Evolutionary conservation across 2,329 filamentous ascomycete genomes (phyloP).

Genomic region (Cercospora nicotianae): DNA sequence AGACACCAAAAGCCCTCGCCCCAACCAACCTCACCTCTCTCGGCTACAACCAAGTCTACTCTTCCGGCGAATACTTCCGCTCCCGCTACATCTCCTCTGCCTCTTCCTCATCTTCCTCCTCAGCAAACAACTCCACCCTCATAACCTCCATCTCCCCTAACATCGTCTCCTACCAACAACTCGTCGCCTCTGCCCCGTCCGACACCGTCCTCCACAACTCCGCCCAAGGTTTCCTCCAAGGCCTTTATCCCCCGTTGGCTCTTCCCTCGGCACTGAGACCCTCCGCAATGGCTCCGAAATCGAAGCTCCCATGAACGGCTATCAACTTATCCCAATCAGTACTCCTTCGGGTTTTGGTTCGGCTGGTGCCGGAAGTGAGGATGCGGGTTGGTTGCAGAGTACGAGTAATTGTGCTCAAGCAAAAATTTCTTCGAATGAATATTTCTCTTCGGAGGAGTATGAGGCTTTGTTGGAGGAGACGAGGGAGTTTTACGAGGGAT

Average conservation of each 20-base stretch:
- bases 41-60: conserved; percentile 73
- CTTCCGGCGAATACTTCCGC: conserved; percentile 73
- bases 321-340: conserved; percentile 78
- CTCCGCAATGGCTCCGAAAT: conserved; percentile 70
- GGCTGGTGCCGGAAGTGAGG: conserved; percentile 61
- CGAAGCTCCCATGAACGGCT: conserved; percentile 70
- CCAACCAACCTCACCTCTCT: conserved; percentile 75
- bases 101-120: conserved; percentile 55
- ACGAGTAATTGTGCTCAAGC: conserved; percentile 58
- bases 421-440: conserved; percentile 59
- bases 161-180: conserved; percentile 66
- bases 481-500: conserved; percentile 53
- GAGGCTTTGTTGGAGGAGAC: conserved; percentile 50
- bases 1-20: conserved; percentile 69
- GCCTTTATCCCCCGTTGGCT: conserved; percentile 77
- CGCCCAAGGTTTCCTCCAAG: conserved; percentile 77
- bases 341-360: conserved; percentile 35
- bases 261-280: conserved; percentile 54
- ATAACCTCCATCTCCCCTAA: conserved; percentile 40
- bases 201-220: conserved; percentile 78
- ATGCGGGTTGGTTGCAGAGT: conserved; percentile 60
- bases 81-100: conserved; percentile 67
- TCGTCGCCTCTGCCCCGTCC: conserved; percentile 67
- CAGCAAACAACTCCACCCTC: conserved; percentile 52
- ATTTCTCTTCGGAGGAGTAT: conserved; percentile 56